phyloP scores from a whole-genome alignment of 768 basidiomycete species.

The Leccinum disarticulatum region DNA sequence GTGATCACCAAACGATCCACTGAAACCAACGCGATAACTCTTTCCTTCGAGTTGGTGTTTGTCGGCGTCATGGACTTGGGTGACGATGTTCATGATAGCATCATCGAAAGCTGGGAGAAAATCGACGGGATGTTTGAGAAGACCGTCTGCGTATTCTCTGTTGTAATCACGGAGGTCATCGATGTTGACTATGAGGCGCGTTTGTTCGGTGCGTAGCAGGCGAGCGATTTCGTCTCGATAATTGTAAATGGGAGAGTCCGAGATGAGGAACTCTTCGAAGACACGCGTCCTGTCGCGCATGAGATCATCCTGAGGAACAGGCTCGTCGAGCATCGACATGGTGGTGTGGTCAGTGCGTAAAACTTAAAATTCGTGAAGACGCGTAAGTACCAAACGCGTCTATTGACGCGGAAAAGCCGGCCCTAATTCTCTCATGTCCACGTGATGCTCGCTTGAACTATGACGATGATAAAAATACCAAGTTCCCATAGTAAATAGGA shows the following conservation, averaged over 20 bases:
- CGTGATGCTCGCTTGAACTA: neutral
- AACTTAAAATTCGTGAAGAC: neutral
- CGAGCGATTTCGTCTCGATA: slow-evolving; percentile 83
- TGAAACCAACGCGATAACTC: slow-evolving; percentile 84
- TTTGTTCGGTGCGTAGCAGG: slow-evolving; percentile 79
- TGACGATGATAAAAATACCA: neutral
- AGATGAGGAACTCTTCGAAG: slow-evolving; percentile 82
- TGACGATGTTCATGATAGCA: slow-evolving; percentile 72
- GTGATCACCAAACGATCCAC: slow-evolving; percentile 97
- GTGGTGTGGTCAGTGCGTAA: slow-evolving; percentile 15
- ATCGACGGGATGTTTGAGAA: slow-evolving; percentile 85
- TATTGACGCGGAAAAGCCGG: slow-evolving; percentile 31
- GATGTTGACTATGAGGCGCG: slow-evolving; percentile 91
- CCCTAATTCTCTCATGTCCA: slow-evolving; percentile 29
- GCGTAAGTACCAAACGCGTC: slow-evolving; percentile 10
- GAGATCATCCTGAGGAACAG: slow-evolving; percentile 66
- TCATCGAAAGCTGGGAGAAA: slow-evolving; percentile 89
- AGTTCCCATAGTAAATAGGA: neutral
- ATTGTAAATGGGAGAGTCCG: slow-evolving; percentile 66
- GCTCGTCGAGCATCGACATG: slow-evolving; percentile 48
- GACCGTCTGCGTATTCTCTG: slow-evolving; percentile 82
- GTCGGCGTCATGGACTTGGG: slow-evolving; percentile 69
- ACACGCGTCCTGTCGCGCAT: slow-evolving; percentile 73
- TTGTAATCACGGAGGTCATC: slow-evolving; percentile 94
- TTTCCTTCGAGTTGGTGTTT: slow-evolving; percentile 83